Conservation (phyloP, 306 rosid species). For the Biancaea sappan region DNA sequence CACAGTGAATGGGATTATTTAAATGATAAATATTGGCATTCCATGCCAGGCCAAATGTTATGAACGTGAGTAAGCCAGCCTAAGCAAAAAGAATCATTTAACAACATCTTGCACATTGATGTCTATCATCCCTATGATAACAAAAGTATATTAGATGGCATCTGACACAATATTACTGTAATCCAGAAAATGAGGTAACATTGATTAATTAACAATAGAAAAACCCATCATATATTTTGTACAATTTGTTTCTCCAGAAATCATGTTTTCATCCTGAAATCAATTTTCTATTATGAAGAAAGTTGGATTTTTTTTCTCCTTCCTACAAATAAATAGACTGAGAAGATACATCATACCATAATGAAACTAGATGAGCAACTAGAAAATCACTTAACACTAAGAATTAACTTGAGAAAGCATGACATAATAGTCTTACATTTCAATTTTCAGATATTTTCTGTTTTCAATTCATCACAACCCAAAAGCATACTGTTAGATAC, state of each 20-base stretch:
- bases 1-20: constrained; percentile 1
- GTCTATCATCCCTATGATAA: neutral
- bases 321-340: neutral
- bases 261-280: neutral
- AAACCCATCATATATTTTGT: neutral
- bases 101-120: neutral
- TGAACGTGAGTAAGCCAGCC: neutral
- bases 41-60: constrained; percentile 22
- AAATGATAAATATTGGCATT: neutral
- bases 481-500: neutral
- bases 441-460: neutral
- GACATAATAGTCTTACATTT: no score
- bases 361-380: neutral
- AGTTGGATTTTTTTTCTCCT: neutral
- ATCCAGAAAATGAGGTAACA: constrained; percentile 13
- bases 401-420: constrained; percentile 12
- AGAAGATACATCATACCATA: neutral
- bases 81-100: neutral
- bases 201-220: neutral
- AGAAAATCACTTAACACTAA: neutral
- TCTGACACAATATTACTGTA: neutral
- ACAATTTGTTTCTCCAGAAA: constrained; percentile 3
- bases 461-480: neutral
- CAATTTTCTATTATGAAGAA: neutral
- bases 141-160: constrained; percentile 2